These are phyloP conservation scores for Saururus chinensis DNA, from an alignment of 164 flowering plant genomes.

Conservation along the genomic window DNA sequence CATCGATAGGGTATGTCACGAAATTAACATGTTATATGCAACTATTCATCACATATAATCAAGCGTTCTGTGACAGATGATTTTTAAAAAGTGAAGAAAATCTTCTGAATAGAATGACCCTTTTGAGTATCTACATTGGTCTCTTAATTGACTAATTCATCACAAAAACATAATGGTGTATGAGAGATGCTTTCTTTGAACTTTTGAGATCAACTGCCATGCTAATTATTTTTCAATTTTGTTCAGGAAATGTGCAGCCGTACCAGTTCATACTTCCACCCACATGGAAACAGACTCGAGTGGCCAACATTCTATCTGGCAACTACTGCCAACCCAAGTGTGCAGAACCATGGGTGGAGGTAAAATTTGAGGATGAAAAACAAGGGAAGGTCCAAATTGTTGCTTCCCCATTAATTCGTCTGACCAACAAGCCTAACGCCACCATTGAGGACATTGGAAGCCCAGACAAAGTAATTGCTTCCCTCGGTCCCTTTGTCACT, in stretches of 20 bases:
- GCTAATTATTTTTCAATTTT: not conserved
- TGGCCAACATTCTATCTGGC: conserved; percentile 92
- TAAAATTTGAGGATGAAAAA: conserved; percentile 84
- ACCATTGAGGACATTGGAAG: conserved; percentile 82
- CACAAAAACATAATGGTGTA: too few species aligned
- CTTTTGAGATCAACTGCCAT: not conserved
- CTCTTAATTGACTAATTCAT: too few species aligned
- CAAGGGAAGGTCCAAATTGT: conserved; percentile 94
- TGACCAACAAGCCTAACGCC: conserved; percentile 88
- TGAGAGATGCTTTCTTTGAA: too few species aligned
- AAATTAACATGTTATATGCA: too few species aligned
- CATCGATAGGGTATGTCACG: too few species aligned
- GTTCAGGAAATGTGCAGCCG: conserved; percentile 91
- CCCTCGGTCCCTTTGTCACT: conserved; percentile 94
- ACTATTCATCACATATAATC: too few species aligned
- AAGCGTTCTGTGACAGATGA: too few species aligned
- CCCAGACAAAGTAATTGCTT: conserved; percentile 91
- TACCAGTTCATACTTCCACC: conserved; percentile 90
- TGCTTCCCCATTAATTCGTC: conserved; percentile 82
- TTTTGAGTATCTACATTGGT: too few species aligned
- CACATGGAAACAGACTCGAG: conserved; percentile 72
- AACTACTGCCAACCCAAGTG: conserved; percentile 98
- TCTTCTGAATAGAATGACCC: too few species aligned
- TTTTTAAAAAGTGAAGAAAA: too few species aligned
- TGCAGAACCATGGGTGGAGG: conserved; percentile 99